These are phyloP conservation scores for Phoma sp. DNA, from an alignment of 2,329 filamentous ascomycete genomes.

Conservation along the genomic window DNA sequence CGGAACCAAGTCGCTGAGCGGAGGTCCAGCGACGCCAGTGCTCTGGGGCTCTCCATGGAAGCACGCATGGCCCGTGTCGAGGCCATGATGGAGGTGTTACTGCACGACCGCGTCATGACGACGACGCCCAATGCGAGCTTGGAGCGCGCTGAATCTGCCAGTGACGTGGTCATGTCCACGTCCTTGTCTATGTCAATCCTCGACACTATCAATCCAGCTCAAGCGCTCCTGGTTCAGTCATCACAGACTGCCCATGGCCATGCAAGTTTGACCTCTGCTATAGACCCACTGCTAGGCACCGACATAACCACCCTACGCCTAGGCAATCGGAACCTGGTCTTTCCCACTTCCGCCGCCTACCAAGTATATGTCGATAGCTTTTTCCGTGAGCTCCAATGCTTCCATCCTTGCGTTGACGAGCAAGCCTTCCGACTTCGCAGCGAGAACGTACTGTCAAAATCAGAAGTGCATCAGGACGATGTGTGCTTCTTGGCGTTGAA, in stretches of 20 bases:
- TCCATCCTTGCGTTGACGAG: constrained; percentile 41
- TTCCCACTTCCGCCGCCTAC: constrained; percentile 31
- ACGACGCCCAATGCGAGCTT: constrained; percentile 34
- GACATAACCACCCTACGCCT: constrained; percentile 4
- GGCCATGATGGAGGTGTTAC: constrained; percentile 43
- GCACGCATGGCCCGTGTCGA: constrained; percentile 45
- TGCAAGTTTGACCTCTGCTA: background rate
- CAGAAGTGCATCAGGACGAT: constrained; percentile 24
- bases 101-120: constrained; percentile 38
- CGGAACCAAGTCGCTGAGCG: constrained; percentile 30
- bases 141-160: constrained; percentile 33
- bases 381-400: constrained; percentile 36
- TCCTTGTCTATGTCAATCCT: constrained; percentile 28
- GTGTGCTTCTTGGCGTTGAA: constrained; percentile 38
- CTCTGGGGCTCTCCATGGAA: constrained; percentile 39
- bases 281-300: constrained; percentile 3
- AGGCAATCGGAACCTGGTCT: constrained; percentile 27
- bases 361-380: constrained; percentile 34
- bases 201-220: constrained; percentile 34
- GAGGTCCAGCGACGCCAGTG: constrained; percentile 36
- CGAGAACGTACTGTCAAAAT: constrained; percentile 30
- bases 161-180: constrained; percentile 27
- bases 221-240: constrained; percentile 24
- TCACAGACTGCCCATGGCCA: background rate
- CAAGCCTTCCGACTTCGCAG: constrained; percentile 31